phyloP scores from a whole-genome alignment of 495 filamentous ascomycete species.

The Hypoxylon fragiforme region DNA sequence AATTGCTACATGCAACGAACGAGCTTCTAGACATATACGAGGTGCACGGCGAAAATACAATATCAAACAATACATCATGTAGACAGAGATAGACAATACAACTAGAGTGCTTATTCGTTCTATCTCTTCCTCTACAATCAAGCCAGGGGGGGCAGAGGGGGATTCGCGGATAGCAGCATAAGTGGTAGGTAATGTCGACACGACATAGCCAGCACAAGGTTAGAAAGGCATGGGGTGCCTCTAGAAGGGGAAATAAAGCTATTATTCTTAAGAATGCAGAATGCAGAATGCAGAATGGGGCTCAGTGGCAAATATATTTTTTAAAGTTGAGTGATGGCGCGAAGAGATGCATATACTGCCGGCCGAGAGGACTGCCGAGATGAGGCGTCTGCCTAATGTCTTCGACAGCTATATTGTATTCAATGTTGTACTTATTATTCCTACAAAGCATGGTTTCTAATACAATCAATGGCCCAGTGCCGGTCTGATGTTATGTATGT shows the following conservation, averaged over 20 bases:
- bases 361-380: not conserved
- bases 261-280: conserved; percentile 1
- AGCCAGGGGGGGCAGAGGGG: not conserved
- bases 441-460: no score
- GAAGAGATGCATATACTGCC: not conserved
- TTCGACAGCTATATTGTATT: not conserved
- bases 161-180: conserved; percentile 24
- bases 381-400: not conserved
- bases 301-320: not conserved
- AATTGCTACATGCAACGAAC: no score
- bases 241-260: not conserved
- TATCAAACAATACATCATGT: not conserved
- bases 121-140: not conserved
- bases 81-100: no score
- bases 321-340: not conserved
- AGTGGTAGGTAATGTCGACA: conserved; percentile 9
- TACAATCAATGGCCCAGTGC: not conserved
- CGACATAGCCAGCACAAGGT: conserved; percentile 11
- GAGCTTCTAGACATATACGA: not conserved
- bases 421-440: no score
- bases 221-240: conserved; percentile 10
- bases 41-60: not conserved
- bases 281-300: not conserved
- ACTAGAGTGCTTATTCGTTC: not conserved
- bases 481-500: not conserved